Evolutionary conservation across 2,329 filamentous ascomycete genomes (phyloP), one percentile per base, ranked within the genome.

Genomic region (Eurotiales sp.): DNA sequence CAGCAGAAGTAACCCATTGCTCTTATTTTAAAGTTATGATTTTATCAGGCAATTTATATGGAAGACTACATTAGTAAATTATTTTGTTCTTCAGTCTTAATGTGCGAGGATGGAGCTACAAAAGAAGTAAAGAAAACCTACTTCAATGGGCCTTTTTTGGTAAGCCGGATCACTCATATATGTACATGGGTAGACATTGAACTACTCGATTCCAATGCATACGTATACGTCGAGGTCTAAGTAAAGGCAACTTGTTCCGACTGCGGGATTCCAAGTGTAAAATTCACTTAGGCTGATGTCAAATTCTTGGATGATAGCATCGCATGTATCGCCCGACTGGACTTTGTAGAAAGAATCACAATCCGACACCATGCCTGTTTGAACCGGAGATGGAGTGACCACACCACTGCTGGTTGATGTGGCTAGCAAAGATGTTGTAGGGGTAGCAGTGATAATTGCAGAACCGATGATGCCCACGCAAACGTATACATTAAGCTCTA

Each of bases 181-280:
- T n/a, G n/a, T n/a, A n/a, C n/a, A n/a, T n/a, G n/a, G n/a, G n/a
- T n/a, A n/a, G n/a, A n/a, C n/a, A n/a, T n/a, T n/a, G n/a, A n/a
- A n/a, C n/a, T n/a, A n/a, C n/a, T n/a, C n/a, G n/a, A 44, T 12
- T 17, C 41, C 41, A 11, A 44, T n/a, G 14, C 41, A 44, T 11
- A 44, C 27, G 22, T 44, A 44, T 5, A 30, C 41, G n/a, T 25
- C 41, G 3, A 44, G 41, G 10, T 21, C 41, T 10, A 44, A n/a
- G 23, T 44, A 44, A 14, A 8, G 1, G 41, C 65, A 68, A 23
- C 55, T 55, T 14, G 29, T 50, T 12, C 58, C 57, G 17, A 64
- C 55, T n/a, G 52, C 56, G 2, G 66, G 64, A 39, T 70, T 69
- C 27, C 55, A 55, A 11, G 29, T 17, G 25, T 58, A 44, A 7